Evolutionary conservation across 331 rosid species (phyloP).

Genomic region (Rhamnella rubrinervis): DNA sequence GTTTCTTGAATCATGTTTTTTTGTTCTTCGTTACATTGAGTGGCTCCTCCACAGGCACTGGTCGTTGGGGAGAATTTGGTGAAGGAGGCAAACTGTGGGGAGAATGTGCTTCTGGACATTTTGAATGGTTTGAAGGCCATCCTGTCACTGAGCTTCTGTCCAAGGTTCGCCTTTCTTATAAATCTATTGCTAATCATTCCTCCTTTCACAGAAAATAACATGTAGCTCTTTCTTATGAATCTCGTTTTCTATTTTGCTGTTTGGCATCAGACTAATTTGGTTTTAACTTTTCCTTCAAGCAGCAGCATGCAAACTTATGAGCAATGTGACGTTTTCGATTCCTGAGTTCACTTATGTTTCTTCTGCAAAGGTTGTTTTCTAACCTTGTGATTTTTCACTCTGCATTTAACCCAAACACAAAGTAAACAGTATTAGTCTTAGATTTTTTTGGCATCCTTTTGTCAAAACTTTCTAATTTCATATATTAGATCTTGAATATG

Average conservation of each 20-base stretch:
- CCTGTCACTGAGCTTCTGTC: slow-evolving; percentile 62
- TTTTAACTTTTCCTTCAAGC: slow-evolving; percentile 34
- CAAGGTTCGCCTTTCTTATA: slow-evolving; percentile 47
- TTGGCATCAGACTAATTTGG: background rate
- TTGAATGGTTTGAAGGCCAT: slow-evolving; percentile 90
- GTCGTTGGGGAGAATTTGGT: slow-evolving; percentile 88
- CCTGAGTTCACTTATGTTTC: slow-evolving; percentile 96
- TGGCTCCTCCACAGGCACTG: slow-evolving; percentile 53
- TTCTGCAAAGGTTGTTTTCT: slow-evolving; percentile 79
- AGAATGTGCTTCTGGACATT: slow-evolving; percentile 77
- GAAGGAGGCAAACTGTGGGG: slow-evolving; percentile 97
- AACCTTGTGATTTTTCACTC: slow-evolving; percentile 16
- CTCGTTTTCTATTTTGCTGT: too few species aligned
- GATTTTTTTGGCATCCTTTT: background rate
- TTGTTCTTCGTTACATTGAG: background rate
- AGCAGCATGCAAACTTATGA: slow-evolving; percentile 88
- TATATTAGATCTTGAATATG: too few species aligned
- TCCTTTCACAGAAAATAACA: background rate
- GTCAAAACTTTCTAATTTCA: too few species aligned
- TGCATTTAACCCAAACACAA: too few species aligned
- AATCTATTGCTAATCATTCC: slow-evolving; percentile 9
- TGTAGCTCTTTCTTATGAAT: slow-evolving; percentile 40
- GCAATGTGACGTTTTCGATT: slow-evolving; percentile 68
- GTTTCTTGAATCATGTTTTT: too few species aligned
- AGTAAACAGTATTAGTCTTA: too few species aligned